These are phyloP conservation scores for Cetraspora pellucida DNA, from an alignment of 192 early-diverging fungal genomes.

Conservation along the genomic window DNA sequence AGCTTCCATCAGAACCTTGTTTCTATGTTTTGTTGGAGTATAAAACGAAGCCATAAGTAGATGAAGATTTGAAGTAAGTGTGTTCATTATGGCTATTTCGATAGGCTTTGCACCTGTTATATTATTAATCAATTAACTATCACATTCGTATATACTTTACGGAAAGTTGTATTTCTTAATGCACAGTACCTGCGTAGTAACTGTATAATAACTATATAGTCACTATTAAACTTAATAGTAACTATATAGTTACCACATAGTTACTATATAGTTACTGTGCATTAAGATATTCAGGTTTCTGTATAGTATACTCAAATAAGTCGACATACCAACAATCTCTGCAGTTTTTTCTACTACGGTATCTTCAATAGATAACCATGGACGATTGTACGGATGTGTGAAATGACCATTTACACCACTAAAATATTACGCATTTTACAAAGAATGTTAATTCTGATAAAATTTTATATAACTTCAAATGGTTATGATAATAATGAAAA, in stretches of 20 bases:
- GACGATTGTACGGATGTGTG: slow-evolving; percentile 76
- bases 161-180: neutral
- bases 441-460: neutral
- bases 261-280: too few species aligned
- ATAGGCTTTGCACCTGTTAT: slow-evolving; percentile 63
- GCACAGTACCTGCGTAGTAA: too few species aligned
- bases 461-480: slow-evolving; percentile 6
- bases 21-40: slow-evolving; percentile 69
- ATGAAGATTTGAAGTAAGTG: slow-evolving; percentile 91
- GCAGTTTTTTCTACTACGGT: slow-evolving; percentile 72
- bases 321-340: slow-evolving; percentile 70
- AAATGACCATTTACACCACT: slow-evolving; percentile 90
- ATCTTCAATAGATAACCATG: slow-evolving; percentile 87
- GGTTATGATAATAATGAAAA: neutral
- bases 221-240: too few species aligned
- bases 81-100: slow-evolving; percentile 92
- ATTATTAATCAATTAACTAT: neutral
- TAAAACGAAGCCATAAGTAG: slow-evolving; percentile 92
- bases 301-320: neutral
- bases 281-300: too few species aligned
- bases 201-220: too few species aligned
- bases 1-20: slow-evolving; percentile 88
- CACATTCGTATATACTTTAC: neutral
- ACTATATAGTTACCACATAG: too few species aligned
- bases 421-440: neutral